Evolutionary conservation across 768 basidiomycete genomes (phyloP).

Genomic region (Suillus alpinus): DNA sequence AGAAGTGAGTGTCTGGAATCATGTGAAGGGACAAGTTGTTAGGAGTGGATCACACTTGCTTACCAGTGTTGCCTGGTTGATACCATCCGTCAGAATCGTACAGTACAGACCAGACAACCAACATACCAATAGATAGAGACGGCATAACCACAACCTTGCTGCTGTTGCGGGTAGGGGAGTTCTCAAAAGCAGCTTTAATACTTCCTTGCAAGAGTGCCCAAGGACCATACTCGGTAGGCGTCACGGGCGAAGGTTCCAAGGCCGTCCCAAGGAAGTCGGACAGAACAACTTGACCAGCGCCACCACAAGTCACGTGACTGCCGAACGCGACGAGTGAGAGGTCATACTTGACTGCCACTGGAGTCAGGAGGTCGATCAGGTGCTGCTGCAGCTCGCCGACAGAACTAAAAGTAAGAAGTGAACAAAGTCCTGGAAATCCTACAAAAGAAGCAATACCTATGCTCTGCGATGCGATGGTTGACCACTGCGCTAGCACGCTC

Average conservation of each 20-base stretch:
- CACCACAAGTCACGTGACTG: constrained; percentile 30
- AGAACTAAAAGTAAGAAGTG: constrained; percentile 10
- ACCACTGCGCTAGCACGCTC: constrained; percentile 64
- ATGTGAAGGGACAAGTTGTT: background rate
- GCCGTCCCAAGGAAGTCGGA: constrained; percentile 46
- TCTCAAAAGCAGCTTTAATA: constrained; percentile 32
- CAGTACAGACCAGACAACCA: background rate
- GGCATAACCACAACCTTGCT: constrained; percentile 16
- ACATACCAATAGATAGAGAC: constrained; percentile 12
- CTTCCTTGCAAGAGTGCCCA: constrained; percentile 24
- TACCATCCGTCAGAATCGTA: background rate
- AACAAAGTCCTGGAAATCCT: background rate
- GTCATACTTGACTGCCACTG: constrained; percentile 50
- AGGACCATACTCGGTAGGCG: constrained; percentile 30
- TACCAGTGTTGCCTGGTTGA: constrained; percentile 17
- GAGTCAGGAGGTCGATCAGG: constrained; percentile 28
- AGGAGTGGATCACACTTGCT: background rate
- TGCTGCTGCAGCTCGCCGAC: constrained; percentile 18
- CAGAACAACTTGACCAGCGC: constrained; percentile 47
- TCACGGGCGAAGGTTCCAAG: constrained; percentile 65
- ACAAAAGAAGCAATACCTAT: constrained; percentile 39
- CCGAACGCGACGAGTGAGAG: constrained; percentile 61
- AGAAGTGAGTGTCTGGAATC: constrained; percentile 12
- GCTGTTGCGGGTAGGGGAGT: constrained; percentile 6
- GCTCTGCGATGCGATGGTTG: constrained; percentile 65